Evolutionary conservation across 2,329 filamentous ascomycete species (phyloP).

Genomic region (Phialophora macrospora): DNA sequence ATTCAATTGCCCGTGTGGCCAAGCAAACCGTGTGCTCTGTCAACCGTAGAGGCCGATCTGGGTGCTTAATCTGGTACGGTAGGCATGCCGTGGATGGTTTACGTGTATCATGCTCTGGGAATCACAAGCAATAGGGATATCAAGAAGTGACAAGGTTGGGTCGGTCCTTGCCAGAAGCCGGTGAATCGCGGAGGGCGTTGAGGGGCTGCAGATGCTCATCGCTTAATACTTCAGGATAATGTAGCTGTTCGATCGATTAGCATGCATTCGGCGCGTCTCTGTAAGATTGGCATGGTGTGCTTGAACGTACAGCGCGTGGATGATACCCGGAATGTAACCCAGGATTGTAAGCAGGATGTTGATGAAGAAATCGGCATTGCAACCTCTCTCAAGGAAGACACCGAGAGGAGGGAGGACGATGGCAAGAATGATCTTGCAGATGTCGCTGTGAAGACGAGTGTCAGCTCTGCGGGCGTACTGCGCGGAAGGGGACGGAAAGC

Average conservation of each 20-base stretch:
- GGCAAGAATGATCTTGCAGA: constrained; percentile 85
- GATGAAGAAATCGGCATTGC: constrained; percentile 84
- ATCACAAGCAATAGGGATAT: constrained; percentile 38
- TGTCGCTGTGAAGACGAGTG: constrained; percentile 58
- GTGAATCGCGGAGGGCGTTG: constrained; percentile 39
- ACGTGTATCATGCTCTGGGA: constrained; percentile 28
- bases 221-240: constrained; percentile 86
- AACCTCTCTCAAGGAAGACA: constrained; percentile 93
- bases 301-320: constrained; percentile 78
- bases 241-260: constrained; percentile 58
- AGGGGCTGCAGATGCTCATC: constrained; percentile 22
- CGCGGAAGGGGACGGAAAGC: constrained; percentile 29
- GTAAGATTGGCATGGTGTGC: constrained; percentile 7
- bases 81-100: constrained; percentile 12
- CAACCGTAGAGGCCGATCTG: constrained; percentile 13
- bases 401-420: constrained; percentile 86
- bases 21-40: constrained; percentile 4
- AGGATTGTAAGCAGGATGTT: constrained; percentile 87
- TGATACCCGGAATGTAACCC: constrained; percentile 79
- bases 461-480: constrained; percentile 26
- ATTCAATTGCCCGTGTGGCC: constrained; percentile 12
- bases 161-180: constrained; percentile 34
- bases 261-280: not conserved
- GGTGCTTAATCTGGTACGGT: constrained; percentile 12
- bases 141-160: constrained; percentile 33